Base-by-base conservation (phyloP, 331 rosid genomes). In the Quercus tomentella region DNA sequence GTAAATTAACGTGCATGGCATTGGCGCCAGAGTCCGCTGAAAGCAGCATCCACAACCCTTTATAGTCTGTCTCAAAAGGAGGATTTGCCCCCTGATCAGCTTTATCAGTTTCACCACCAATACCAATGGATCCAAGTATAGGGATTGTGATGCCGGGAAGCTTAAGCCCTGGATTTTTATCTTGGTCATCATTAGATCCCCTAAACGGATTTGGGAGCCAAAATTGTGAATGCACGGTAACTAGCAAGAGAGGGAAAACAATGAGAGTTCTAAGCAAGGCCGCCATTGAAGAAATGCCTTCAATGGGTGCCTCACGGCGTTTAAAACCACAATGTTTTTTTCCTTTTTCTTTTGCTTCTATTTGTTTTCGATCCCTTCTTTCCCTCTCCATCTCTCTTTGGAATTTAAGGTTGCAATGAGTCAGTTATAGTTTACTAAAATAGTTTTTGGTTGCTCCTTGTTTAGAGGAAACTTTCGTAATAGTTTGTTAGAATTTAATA, bases 1-100 rank as follows among this genome's bases (percentile, higher is more conserved):
- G 84, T 87, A 96, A 68, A 21, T 80, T 84, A 3, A 88, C 5
- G 1, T 96, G 99, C 99, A 96, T 96, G 73, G 88, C 93, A 0
- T 96, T 89, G 6, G 93, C 94, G 20, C 91, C 95, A 0, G 94
- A 76, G 54, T 93, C 18, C 1, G 0, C 6, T 1, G 79, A 51
- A 33, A 86, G 73, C 4, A 93, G 0, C 0, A 81, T 84, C 99
- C 99, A 93, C 0, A 1, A 0, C 25, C 99, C 99, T 2, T 0
- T 0, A 20, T 2, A 74, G 1, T 12, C 0, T n/a, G 83, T 75
- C 35, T 71, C 80, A 0, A 81, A 78, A 74, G 88, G 73, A 1
- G 79, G 68, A 23, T 73, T 68, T 4, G 22, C 37, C 5, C 41
- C 28, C 10, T 49, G 77, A 28, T 73, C 76, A 1, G 5, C 41